Evolutionary conservation across 176 grass and related monocot genomes (phyloP), one percentile per base, ranked within the genome.

Genomic region (Dendrocalamus sinicus): DNA sequence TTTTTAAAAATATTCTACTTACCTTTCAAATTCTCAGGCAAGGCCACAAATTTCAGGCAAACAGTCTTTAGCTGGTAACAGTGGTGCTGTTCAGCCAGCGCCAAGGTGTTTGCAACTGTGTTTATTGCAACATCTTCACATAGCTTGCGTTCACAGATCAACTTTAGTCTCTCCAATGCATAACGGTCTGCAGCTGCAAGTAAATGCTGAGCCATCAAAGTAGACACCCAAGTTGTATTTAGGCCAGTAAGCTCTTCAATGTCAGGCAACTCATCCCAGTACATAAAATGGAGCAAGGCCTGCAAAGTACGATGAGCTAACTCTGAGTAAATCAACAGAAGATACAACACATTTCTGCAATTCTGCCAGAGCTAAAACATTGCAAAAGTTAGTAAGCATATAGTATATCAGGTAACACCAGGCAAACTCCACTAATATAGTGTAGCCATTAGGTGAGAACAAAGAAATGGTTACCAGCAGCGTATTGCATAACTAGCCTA

Each of bases 261-360:
- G 73, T 99, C 92, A 61, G 94, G 90, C 83, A 94, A 81, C 50
- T 81, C 86, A 77, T 99, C 97, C 93, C 97, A 99, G 67, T 99
- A 99, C 85, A 99, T 99, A 79, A 92, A 99, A 91, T 99, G 91
- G 64, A 99, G 97, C 41, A 96, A 87, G 66, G 94, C 97, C 97
- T 99, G 88, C 22, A 87, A 67, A 84, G 61, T 69, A 68, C 65
- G 47, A 80, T 22, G 10, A 9, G 57, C 57, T 59, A 41, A 62
- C 22, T 88, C 53, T 57, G 45, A 22, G 65, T 74, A 70, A 79
- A 50, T 58, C 19, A 61, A 46, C n/a, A 52, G 44, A 50, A 1
- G 17, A 22, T 55, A 35, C 14, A 48, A 3, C 39, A 80, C 70
- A 13, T 30, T 61, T 65, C 47, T 40, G 23, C 14, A 23, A 23